Evolutionary conservation across 2,329 filamentous ascomycete genomes (phyloP), one percentile per base, ranked within the genome.

Genomic region (Alternaria sp.): DNA sequence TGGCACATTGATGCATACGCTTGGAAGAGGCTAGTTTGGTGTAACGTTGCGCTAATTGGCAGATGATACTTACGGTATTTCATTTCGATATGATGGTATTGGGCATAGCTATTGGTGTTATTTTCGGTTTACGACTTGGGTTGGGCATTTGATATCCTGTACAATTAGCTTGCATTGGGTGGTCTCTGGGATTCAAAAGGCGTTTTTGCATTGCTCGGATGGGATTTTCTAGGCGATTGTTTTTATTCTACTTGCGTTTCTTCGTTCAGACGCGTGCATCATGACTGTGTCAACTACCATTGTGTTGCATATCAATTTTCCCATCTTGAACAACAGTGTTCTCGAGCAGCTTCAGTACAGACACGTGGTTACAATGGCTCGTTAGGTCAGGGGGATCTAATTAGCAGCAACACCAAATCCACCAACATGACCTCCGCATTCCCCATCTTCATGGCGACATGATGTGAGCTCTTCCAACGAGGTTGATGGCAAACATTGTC

Each of bases 101-200:
- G 54, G 54, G 63, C 50, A 66, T 66, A 46, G 45, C 58, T 58
- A 59, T 52, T 42, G 66, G 62, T 60, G 66, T 68, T 63, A 57
- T 42, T 51, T 62, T 62, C 21, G 56, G 44, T 50, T 57, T 39
- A 58, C 21, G 55, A 40, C 44, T 63, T 66, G 60, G 67, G 66
- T 65, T 66, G 63, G 69, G 60, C 62, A 69, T 71, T 59, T 70
- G 66, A 75, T 75, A 75, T 73, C 72, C 71, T 75, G 72, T 74
- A 75, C 69, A 65, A 75, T 45, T 74, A 75, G 48, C 51, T 60
- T 59, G 51, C 54, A 52, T 58, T 57, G 28, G 28, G 36, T 17
- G 36, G 45, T 50, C 17, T 53, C 21, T 34, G 21, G 36, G 21
- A 21, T 29, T 40, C 29, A 48, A 45, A 46, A 17, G 33, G 33